These are phyloP conservation scores for Zanthoxylum bungeanum DNA, from an alignment of 345 rosid genomes.

Conservation along the genomic window DNA sequence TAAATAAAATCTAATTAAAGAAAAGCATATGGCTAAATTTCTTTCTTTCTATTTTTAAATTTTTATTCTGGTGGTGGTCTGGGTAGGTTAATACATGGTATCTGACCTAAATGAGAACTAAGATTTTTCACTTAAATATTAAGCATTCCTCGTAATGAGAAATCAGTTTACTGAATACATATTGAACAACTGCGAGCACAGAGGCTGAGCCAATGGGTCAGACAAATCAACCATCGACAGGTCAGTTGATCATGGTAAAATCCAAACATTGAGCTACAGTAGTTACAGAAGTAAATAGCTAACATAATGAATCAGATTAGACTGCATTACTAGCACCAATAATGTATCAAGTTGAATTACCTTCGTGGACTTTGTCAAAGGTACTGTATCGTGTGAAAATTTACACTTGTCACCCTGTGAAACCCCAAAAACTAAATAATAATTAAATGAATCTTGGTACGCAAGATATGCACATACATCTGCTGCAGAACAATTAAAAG, in stretches of 20 bases:
- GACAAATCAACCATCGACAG: background rate
- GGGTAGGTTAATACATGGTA: background rate
- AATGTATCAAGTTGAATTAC: constrained; percentile 2
- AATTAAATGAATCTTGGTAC: background rate
- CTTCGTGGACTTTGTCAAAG: constrained; percentile 73
- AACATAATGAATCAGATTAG: background rate
- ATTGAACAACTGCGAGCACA: background rate
- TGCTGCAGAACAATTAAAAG: background rate
- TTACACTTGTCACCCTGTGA: constrained; percentile 81
- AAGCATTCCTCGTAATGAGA: background rate
- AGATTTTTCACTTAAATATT: background rate
- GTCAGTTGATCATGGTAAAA: constrained; percentile 3
- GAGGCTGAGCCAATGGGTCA: constrained; percentile 3
- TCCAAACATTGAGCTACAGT: background rate
- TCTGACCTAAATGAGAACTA: background rate
- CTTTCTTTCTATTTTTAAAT: background rate
- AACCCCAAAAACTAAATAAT: constrained; percentile 7
- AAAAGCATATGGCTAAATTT: background rate
- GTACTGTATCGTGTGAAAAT: constrained; percentile 77
- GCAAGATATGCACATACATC: background rate
- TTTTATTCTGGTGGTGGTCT: background rate
- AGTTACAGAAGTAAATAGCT: background rate
- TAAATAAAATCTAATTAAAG: background rate
- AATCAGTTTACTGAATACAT: background rate
- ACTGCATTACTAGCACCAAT: background rate